Conservation (phyloP, 139 green algal genomes). For the Chlamydomonas sphaeroides region DNA sequence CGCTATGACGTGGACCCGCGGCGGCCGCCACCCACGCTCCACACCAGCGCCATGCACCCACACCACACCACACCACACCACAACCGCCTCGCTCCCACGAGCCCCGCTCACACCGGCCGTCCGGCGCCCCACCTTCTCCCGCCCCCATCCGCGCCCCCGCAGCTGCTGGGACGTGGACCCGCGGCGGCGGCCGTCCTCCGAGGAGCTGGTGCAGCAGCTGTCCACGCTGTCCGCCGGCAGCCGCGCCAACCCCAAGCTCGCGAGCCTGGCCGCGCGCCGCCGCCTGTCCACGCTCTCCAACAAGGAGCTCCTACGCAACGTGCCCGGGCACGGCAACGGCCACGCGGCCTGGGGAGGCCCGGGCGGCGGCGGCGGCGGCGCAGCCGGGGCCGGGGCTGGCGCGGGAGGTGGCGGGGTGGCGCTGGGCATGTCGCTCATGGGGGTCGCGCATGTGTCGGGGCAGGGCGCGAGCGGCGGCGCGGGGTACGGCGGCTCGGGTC, state of each 20-base stretch:
- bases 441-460: no score
- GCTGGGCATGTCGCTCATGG: not conserved
- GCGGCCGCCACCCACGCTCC: no score
- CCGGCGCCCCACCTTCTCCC: not conserved
- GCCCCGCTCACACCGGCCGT: not conserved
- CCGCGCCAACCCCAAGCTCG: not conserved
- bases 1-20: no score
- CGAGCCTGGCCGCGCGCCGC: not conserved
- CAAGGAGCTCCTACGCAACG: constrained; percentile 31
- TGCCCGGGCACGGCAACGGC: not conserved
- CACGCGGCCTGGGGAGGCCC: not conserved
- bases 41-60: no score
- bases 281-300: constrained; percentile 34
- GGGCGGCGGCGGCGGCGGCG: not conserved
- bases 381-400: not conserved
- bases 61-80: no score
- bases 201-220: constrained; percentile 43
- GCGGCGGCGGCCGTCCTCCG: constrained; percentile 1
- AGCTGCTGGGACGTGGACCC: constrained; percentile 39
- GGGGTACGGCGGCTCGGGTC: no score
- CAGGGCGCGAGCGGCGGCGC: no score
- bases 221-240: not conserved
- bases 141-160: not conserved
- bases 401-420: not conserved
- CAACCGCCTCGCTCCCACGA: no score